Conservation (phyloP, 257 asterid species). For the Prunella vulgaris region DNA sequence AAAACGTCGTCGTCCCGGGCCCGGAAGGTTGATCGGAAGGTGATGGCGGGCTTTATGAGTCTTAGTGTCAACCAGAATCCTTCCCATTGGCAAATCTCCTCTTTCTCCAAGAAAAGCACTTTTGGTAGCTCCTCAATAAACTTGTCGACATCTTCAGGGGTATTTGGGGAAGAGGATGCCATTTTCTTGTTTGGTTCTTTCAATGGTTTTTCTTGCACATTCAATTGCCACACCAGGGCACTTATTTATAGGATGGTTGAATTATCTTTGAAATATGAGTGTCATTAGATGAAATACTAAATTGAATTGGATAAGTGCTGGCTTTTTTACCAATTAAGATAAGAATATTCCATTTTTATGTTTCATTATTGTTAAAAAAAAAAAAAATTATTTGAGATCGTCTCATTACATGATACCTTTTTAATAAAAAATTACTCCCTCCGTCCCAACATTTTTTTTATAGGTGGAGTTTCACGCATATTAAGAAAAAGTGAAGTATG, state of each 20-base stretch:
- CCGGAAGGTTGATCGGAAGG: background rate
- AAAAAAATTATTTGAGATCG: too few relatives aligned
- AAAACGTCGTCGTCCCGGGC: constrained; percentile 17
- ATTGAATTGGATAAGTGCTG: too few relatives aligned
- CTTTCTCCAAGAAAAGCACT: constrained; percentile 1
- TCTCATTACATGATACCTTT: too few relatives aligned
- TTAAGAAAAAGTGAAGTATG: too few relatives aligned
- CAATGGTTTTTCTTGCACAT: background rate
- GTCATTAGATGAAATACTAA: too few relatives aligned
- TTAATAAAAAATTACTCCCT: too few relatives aligned
- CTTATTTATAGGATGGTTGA: background rate
- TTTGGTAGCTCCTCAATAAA: background rate
- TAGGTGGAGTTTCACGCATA: too few relatives aligned
- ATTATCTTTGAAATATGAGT: too few relatives aligned
- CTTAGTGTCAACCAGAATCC: constrained; percentile 10
- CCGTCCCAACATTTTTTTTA: too few relatives aligned
- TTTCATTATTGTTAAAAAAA: too few relatives aligned
- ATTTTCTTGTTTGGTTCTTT: background rate
- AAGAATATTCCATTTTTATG: too few relatives aligned
- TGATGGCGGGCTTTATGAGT: background rate
- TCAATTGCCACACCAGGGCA: background rate
- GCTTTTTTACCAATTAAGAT: too few relatives aligned
- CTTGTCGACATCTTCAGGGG: background rate
- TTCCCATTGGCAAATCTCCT: constrained; percentile 9
- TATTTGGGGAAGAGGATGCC: background rate